Percentiles rank a stretch among this genome's conserved stretches.
Conservation (phyloP, 495 filamentous ascomycete species). For the Diplogelasinospora grovesii region DNA sequence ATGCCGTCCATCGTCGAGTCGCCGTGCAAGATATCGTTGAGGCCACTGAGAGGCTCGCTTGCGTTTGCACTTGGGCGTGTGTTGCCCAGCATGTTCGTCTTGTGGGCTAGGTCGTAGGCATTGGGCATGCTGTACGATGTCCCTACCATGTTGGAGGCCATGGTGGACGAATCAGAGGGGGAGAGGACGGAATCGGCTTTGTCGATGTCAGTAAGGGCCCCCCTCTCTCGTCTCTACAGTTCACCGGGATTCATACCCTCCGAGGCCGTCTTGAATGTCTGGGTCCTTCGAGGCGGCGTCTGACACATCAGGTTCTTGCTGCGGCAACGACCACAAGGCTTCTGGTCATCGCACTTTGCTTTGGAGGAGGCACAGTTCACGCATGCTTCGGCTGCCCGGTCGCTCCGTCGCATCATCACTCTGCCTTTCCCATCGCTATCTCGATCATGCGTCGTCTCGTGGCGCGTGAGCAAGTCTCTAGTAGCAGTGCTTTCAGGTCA, state of each 20-base stretch:
- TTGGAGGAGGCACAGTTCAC: constrained; percentile 16
- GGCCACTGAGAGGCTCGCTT: neutral
- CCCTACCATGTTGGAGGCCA: too few species aligned
- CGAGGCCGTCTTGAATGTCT: constrained; percentile 9
- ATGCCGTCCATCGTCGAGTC: constrained; percentile 4
- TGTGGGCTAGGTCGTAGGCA: neutral
- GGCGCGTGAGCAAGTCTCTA: constrained; percentile 20
- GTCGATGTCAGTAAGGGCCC: too few species aligned
- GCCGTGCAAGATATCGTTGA: neutral
- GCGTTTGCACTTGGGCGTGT: too few species aligned
- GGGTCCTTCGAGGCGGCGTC: constrained; percentile 6
- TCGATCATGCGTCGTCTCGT: constrained; percentile 18
- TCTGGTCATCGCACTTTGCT: constrained; percentile 21
- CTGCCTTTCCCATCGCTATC: constrained; percentile 15
- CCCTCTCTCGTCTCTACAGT: too few species aligned
- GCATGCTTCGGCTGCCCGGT: constrained; percentile 18
- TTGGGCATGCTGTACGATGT: neutral
- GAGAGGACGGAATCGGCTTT: too few species aligned
- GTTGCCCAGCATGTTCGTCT: too few species aligned
- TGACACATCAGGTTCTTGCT: constrained; percentile 12
- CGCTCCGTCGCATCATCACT: constrained; percentile 13
- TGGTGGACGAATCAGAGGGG: too few species aligned
- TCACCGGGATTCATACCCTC: too few species aligned
- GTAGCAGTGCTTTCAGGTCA: neutral
- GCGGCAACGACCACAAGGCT: constrained; percentile 18